Evolutionary conservation across 129 eudicot species (phyloP).

Genomic region (Lactuca saligna): DNA sequence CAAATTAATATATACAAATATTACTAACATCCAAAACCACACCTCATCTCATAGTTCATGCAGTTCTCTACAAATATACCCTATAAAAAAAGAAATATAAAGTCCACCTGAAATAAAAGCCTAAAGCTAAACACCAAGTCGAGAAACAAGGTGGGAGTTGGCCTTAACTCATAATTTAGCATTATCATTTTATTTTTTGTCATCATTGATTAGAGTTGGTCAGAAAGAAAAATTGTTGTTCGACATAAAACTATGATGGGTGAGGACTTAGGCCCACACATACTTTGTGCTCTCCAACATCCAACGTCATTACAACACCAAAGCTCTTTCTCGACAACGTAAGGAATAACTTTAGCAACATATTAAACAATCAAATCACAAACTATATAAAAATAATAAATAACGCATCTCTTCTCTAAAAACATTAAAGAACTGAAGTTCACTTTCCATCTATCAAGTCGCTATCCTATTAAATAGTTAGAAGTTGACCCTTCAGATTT

Average conservation of each 20-base stretch:
- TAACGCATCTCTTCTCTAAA: background rate
- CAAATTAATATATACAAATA: too few relatives aligned
- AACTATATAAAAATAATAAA: constrained; percentile 2
- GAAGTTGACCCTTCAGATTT: background rate
- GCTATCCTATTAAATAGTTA: constrained; percentile 2
- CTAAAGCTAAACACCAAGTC: background rate
- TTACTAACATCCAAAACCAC: background rate
- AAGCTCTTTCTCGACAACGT: constrained; percentile 9
- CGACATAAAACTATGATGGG: background rate
- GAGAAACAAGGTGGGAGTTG: background rate
- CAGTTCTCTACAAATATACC: background rate
- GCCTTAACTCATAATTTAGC: background rate
- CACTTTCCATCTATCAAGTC: background rate
- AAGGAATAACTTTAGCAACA: background rate
- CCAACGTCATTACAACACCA: constrained; percentile 19
- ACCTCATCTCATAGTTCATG: background rate
- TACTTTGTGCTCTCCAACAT: constrained; percentile 14
- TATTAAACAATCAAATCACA: background rate
- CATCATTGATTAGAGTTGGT: background rate
- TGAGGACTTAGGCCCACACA: constrained; percentile 14
- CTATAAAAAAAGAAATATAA: too few relatives aligned
- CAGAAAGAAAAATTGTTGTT: background rate
- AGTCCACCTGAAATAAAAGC: background rate
- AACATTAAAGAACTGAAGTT: background rate
- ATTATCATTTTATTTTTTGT: background rate